Conservation (phyloP, 192 early-diverging fungal genomes). For the Umbelopsis isabellina region DNA sequence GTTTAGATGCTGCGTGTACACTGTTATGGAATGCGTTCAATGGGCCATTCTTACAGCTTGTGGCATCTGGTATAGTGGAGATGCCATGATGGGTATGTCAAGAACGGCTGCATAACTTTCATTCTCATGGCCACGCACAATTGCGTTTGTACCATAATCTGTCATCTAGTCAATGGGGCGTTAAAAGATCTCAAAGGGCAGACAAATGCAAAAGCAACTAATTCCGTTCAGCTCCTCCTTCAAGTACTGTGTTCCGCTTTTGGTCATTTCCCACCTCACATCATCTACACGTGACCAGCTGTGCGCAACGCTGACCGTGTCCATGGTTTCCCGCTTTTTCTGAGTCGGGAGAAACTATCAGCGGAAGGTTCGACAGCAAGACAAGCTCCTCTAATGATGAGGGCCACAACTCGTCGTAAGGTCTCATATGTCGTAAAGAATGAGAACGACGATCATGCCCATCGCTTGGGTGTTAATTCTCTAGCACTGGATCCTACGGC, state of each 20-base stretch:
- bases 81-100: slow-evolving; percentile 42
- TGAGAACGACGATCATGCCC: slow-evolving; percentile 60
- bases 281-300: no score
- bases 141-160: not conserved
- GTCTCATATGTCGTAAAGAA: slow-evolving; percentile 66
- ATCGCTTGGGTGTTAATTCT: slow-evolving; percentile 85
- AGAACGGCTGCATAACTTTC: slow-evolving; percentile 39
- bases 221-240: not conserved
- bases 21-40: not conserved
- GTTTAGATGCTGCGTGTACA: not conserved
- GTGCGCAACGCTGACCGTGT: no score
- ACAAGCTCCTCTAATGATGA: slow-evolving; percentile 27
- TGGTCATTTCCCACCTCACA: no score
- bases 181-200: no score
- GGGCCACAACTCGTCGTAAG: slow-evolving; percentile 40
- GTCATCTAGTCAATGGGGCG: not conserved
- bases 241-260: not conserved
- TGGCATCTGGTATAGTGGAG: slow-evolving; percentile 40
- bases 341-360: not conserved
- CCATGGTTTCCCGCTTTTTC: not conserved
- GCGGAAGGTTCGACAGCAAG: not conserved
- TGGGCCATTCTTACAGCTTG: slow-evolving; percentile 27
- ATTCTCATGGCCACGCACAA: slow-evolving; percentile 16
- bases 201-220: not conserved
- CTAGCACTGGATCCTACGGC: slow-evolving; percentile 70